A percentile compares a stretch with the other conserved stretches of the same genome.
Conservation (phyloP, 2,329 filamentous ascomycete species). For the Alternaria ventricosa region DNA sequence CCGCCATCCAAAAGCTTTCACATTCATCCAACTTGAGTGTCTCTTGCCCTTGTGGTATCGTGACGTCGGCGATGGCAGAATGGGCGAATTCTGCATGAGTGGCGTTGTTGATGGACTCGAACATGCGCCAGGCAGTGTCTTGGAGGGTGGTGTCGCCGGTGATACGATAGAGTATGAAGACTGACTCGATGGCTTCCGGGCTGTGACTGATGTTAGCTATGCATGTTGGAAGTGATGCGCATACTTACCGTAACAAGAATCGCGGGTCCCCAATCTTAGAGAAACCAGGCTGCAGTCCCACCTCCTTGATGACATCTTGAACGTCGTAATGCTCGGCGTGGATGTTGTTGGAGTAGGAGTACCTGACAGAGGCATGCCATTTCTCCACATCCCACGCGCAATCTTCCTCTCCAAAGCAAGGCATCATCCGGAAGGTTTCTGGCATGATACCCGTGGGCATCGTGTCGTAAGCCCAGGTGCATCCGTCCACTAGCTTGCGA, state of each 20-base stretch:
- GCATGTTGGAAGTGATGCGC: too few relatives aligned
- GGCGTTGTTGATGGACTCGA: constrained; percentile 69
- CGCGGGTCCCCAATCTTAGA: constrained; percentile 45
- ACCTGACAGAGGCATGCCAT: constrained; percentile 51
- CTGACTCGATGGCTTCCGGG: constrained; percentile 85
- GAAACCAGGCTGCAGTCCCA: constrained; percentile 52
- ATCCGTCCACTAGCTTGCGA: constrained; percentile 60
- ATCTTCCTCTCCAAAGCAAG: constrained; percentile 50
- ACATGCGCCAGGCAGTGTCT: constrained; percentile 89
- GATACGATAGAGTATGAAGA: constrained; percentile 91
- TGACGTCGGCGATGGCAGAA: constrained; percentile 73
- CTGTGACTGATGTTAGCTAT: constrained; percentile 49
- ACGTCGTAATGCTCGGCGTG: constrained; percentile 22
- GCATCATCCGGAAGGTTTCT: constrained; percentile 54
- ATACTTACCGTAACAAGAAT: constrained; percentile 51
- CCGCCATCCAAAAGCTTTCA: constrained; percentile 86
- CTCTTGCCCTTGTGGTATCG: constrained; percentile 36
- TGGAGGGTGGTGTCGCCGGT: constrained; percentile 78
- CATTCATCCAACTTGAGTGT: constrained; percentile 43
- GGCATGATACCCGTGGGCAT: constrained; percentile 62
- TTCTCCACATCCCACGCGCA: constrained; percentile 53
- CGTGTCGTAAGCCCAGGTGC: constrained; percentile 61
- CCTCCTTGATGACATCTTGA: constrained; percentile 43
- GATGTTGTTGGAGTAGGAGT: constrained; percentile 19
- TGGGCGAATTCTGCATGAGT: constrained; percentile 72